phyloP scores from a whole-genome alignment of 768 basidiomycete genomes.

The Jaapia argillacea region DNA sequence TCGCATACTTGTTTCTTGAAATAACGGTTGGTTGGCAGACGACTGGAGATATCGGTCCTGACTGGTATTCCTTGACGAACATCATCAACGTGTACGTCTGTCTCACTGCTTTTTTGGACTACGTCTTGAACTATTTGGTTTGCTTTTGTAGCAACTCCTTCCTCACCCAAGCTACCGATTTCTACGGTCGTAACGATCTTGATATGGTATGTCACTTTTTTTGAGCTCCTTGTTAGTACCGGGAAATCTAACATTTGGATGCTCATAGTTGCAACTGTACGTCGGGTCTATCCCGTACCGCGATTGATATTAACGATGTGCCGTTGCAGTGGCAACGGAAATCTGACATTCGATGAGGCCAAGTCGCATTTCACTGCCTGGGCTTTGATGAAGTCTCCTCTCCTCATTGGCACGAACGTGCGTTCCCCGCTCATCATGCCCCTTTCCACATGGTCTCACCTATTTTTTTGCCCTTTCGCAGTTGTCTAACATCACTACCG shows the following conservation, averaged over 20 bases:
- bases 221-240: background rate
- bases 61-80: slow-evolving; percentile 38
- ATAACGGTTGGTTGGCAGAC: slow-evolving; percentile 9
- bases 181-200: slow-evolving; percentile 60
- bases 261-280: slow-evolving; percentile 43
- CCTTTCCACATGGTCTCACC: too few relatives aligned
- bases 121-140: slow-evolving; percentile 1
- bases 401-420: slow-evolving; percentile 53
- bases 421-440: too few relatives aligned
- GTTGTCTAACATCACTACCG: slow-evolving; percentile 40
- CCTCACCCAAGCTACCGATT: slow-evolving; percentile 49
- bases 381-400: slow-evolving; percentile 62
- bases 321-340: slow-evolving; percentile 56
- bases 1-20: background rate
- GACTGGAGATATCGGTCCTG: slow-evolving; percentile 20
- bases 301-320: background rate
- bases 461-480: slow-evolving; percentile 11
- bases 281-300: slow-evolving; percentile 7
- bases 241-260: slow-evolving; percentile 4
- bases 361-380: slow-evolving; percentile 68
- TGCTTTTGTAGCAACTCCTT: slow-evolving; percentile 45
- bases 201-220: slow-evolving; percentile 38
- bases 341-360: slow-evolving; percentile 49
- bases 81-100: slow-evolving; percentile 44
- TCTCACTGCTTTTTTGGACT: background rate